These are phyloP conservation scores for Aulographum hederae DNA, from an alignment of 2,329 filamentous ascomycete genomes.

Conservation along the genomic window DNA sequence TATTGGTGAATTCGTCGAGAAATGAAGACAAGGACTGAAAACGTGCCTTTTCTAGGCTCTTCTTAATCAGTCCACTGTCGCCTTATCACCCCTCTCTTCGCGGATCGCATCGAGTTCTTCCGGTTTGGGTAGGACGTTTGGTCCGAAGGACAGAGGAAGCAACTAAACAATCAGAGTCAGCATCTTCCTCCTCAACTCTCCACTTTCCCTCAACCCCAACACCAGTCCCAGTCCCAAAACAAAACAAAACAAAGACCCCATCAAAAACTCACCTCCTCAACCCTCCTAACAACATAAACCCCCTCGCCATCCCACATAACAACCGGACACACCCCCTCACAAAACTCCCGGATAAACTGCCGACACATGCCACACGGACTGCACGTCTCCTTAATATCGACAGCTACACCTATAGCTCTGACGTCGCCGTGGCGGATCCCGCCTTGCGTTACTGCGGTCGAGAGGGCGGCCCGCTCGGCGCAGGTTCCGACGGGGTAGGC, in stretches of 20 bases:
- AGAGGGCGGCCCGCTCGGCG: conserved; percentile 80
- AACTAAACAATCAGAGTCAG: too few species aligned
- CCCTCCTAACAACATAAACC: conserved; percentile 48
- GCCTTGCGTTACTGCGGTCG: conserved; percentile 51
- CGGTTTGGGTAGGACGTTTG: not conserved
- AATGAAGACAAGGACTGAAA: too few species aligned
- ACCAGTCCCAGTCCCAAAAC: too few species aligned
- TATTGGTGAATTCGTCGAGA: too few species aligned
- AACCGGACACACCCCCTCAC: conserved; percentile 11
- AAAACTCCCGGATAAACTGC: conserved; percentile 47
- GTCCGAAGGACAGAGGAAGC: conserved; percentile 6
- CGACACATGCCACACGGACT: conserved; percentile 87
- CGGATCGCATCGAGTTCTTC: not conserved
- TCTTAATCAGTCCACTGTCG: too few species aligned
- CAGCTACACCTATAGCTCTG: conserved; percentile 69
- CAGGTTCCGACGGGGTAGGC: conserved; percentile 89
- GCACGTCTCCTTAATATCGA: conserved; percentile 39
- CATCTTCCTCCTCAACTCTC: too few species aligned
- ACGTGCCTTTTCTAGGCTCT: too few species aligned
- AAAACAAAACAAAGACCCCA: too few species aligned
- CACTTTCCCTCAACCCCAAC: not conserved
- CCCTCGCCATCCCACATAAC: conserved; percentile 57
- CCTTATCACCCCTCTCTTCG: not conserved
- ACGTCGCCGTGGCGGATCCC: conserved; percentile 33
- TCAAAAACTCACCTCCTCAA: conserved; percentile 3